Evolutionary conservation across 2,329 filamentous ascomycete species (phyloP), one percentile per base, ranked within the genome.

Genomic region (Daldinia sp.): DNA sequence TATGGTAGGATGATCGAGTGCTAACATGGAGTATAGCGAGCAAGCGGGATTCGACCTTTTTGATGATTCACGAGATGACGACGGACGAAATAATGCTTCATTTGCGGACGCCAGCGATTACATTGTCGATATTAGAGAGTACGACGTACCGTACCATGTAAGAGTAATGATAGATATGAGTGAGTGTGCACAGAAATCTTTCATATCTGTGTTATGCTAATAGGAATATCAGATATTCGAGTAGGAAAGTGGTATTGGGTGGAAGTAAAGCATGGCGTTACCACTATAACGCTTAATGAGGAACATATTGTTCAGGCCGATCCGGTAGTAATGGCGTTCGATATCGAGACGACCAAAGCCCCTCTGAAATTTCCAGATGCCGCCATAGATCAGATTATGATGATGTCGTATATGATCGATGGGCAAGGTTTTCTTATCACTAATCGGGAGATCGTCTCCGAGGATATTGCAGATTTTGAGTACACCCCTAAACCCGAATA

Each of bases 331-430:
- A 92, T 99, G 87, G 96, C 96, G n/a, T 99, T 91, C 81, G 96
- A 99, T 89, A 99, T 99, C 77, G 96, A 99, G 81, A 99, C 96
- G 2, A 95, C 93, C 4, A 99, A 99, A 78, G 85, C 96, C 15
- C 96, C 97, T 1, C 85, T 99, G 61, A 99, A 99, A 80, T 99
- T 99, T 74, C 97, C 96, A 28, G 97, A 99, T 78, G 91, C 96
- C 1, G 88, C 94, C 3, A 91, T 97, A 70, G 96, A 99, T 81
- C 95, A 97, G 79, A 92, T 99, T 77, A 99, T 99, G 94, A 99
- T 99, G 96, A 95, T 99, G 79, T 99, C 97, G 35, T 99, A 99
- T 84, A 99, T 99, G 97, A 98, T 99, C 75, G 96, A 99, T 75
- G 97, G 96, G 0, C 94, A 97, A 81, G 96, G 96, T 4, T 99